phyloP scores from a whole-genome alignment of 192 early-diverging fungal species.

The Allomyces arbusculus region DNA sequence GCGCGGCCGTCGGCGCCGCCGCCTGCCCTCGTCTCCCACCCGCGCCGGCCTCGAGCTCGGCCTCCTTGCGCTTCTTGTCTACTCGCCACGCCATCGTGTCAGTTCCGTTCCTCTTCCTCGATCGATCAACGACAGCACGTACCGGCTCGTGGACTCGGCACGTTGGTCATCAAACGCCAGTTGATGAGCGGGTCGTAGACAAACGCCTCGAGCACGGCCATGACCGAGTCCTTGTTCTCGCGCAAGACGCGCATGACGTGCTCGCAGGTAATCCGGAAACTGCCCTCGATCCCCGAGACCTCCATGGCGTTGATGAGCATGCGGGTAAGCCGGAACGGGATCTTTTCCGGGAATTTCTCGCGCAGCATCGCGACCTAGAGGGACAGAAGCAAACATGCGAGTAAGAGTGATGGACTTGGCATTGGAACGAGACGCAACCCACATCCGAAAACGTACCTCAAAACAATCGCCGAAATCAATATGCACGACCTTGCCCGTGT shows the following conservation, averaged over 20 bases:
- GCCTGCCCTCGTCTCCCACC: not conserved
- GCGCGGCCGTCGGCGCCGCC: too few relatives aligned
- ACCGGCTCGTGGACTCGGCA: slow-evolving; percentile 14
- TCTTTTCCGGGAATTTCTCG: slow-evolving; percentile 88
- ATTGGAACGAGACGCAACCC: not conserved
- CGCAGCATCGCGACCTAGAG: slow-evolving; percentile 85
- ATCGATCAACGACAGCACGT: slow-evolving; percentile 11
- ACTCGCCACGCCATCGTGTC: too few relatives aligned
- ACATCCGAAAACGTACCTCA: slow-evolving; percentile 30
- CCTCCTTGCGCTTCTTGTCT: too few relatives aligned
- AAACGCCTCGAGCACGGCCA: slow-evolving; percentile 96
- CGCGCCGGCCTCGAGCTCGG: not conserved
- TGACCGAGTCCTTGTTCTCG: slow-evolving; percentile 85
- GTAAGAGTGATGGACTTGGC: not conserved
- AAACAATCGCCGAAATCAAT: slow-evolving; percentile 98
- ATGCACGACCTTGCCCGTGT: slow-evolving; percentile 82
- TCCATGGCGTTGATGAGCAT: slow-evolving; percentile 99
- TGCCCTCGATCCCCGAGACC: slow-evolving; percentile 85
- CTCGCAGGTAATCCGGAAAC: slow-evolving; percentile 85
- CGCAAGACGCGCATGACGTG: slow-evolving; percentile 88
- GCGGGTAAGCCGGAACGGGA: slow-evolving; percentile 95
- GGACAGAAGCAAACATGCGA: not conserved
- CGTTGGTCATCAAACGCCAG: slow-evolving; percentile 45
- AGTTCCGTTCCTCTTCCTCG: too few relatives aligned
- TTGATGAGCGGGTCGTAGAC: slow-evolving; percentile 92